Evolutionary conservation across 257 asterid genomes (phyloP).

Genomic region (Petunia axillaris): DNA sequence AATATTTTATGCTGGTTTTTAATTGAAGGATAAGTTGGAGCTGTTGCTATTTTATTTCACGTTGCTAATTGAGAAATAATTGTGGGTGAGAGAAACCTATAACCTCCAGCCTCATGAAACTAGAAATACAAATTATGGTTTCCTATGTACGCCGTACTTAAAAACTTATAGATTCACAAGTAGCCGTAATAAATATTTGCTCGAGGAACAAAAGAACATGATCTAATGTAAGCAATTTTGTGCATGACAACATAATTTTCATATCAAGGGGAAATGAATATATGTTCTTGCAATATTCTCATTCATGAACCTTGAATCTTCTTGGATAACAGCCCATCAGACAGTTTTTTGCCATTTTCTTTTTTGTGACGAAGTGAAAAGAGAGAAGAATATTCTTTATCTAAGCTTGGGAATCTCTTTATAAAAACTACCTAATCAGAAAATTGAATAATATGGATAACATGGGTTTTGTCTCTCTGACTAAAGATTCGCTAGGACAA

Average conservation of each 20-base stretch:
- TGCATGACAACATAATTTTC: background rate
- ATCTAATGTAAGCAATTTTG: background rate
- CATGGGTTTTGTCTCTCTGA: conserved; percentile 34
- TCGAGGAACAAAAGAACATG: background rate
- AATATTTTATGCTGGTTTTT: background rate
- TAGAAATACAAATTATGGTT: background rate
- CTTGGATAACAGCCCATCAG: background rate
- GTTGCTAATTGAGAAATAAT: background rate
- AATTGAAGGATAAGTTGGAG: background rate
- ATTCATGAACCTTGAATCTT: conserved; percentile 21
- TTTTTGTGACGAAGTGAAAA: conserved; percentile 6
- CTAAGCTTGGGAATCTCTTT: background rate
- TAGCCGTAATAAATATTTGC: background rate
- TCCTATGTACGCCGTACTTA: background rate
- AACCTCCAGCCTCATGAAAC: background rate
- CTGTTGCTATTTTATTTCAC: background rate
- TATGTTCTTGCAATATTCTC: background rate
- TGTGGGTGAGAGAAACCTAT: background rate
- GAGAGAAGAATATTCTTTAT: conserved; percentile 31
- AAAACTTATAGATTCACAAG: background rate
- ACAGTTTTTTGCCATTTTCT: background rate
- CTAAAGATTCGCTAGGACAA: conserved; percentile 29
- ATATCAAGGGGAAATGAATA: background rate
- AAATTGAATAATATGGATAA: conserved; percentile 34
- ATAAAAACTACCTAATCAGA: conserved; percentile 8